These are phyloP conservation scores for Cyphellophora attinorum DNA, from an alignment of 2,329 filamentous ascomycete species.

Conservation along the genomic window DNA sequence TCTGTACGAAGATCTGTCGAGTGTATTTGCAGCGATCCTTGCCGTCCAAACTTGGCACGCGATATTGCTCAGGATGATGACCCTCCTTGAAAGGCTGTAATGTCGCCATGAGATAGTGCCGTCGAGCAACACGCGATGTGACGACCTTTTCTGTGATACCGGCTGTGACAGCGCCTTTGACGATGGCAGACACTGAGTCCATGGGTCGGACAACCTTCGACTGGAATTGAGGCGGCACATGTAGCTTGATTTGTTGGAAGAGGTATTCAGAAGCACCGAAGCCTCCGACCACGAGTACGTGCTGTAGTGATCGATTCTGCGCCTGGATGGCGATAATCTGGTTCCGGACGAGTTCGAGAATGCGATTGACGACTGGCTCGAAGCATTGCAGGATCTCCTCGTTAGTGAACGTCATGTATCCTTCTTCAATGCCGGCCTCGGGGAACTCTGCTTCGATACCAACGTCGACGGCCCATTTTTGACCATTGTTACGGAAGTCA, in stretches of 20 bases:
- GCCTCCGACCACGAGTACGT: constrained; percentile 92
- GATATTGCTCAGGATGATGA: constrained; percentile 95
- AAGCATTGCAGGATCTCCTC: constrained; percentile 99
- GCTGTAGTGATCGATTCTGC: constrained; percentile 87
- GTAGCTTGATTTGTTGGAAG: constrained; percentile 98
- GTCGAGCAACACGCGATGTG: constrained; percentile 90
- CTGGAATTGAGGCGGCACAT: constrained; percentile 96
- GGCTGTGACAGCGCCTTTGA: constrained; percentile 94
- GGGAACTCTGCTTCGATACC: constrained; percentile 98
- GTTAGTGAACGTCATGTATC: constrained; percentile 99
- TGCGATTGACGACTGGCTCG: constrained; percentile 94
- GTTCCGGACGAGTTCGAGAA: constrained; percentile 89
- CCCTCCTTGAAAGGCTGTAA: constrained; percentile 98
- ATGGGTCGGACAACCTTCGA: constrained; percentile 96
- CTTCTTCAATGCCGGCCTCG: constrained; percentile 94
- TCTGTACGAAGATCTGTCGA: constrained; percentile 95
- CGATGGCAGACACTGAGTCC: constrained; percentile 97
- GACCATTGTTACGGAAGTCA: constrained; percentile 96
- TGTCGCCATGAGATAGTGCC: constrained; percentile 98
- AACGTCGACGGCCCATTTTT: constrained; percentile 98
- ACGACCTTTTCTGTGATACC: constrained; percentile 96
- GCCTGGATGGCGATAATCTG: constrained; percentile 99
- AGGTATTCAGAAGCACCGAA: constrained; percentile 98
- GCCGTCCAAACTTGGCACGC: constrained; percentile 89
- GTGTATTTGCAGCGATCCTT: constrained; percentile 99